Evolutionary conservation across 2,329 filamentous ascomycete genomes (phyloP).

Genomic region (Botrytis paeoniae): DNA sequence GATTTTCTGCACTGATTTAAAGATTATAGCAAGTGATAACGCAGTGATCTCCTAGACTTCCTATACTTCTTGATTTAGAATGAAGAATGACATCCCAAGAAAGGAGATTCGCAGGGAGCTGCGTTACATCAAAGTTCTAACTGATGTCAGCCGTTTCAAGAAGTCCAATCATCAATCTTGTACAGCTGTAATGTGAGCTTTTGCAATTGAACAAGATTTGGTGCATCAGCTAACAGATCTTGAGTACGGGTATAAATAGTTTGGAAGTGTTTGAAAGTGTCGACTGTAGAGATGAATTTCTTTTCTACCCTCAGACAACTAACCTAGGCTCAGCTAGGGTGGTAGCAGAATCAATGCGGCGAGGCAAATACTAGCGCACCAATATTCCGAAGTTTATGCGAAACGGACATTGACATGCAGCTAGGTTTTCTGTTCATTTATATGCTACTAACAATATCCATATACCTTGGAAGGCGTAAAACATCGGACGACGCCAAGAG

Average conservation of each 20-base stretch:
- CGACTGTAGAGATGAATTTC: neutral
- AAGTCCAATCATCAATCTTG: neutral
- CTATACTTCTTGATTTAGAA: neutral
- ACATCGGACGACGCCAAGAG: neutral
- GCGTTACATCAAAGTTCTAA: neutral
- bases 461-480: neutral
- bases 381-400: neutral
- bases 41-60: accelerated
- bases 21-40: neutral
- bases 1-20: too few species aligned
- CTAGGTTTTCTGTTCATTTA: neutral
- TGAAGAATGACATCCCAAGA: neutral
- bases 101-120: neutral
- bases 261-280: neutral
- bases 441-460: neutral
- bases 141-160: neutral
- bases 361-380: neutral
- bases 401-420: neutral
- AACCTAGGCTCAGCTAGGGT: neutral
- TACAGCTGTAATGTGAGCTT: too few species aligned
- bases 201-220: neutral
- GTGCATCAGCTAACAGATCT: neutral
- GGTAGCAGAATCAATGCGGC: neutral
- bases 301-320: neutral
- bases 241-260: neutral